Evolutionary conservation across 805 yeast species (phyloP), one percentile per base, ranked within the genome.

Genomic region (Lipomyces yamanashiensis): DNA sequence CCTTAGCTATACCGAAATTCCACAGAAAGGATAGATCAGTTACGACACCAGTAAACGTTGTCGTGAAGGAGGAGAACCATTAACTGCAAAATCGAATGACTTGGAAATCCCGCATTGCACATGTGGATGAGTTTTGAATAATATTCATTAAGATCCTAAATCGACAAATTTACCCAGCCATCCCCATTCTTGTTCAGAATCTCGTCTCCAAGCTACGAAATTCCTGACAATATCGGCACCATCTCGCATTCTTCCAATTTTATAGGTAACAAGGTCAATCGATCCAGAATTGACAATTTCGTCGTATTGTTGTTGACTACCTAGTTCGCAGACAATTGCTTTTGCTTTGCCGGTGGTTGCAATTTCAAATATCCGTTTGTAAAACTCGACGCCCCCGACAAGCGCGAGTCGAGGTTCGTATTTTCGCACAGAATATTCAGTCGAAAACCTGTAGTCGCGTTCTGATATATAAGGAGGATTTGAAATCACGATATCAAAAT

Each of bases 391-490:
- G 59, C 87, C 86, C 0, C 97, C 98, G 1, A 89, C 75, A n/a
- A 93, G 78, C 0, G 98, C 98, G 17, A 84, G 72, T 33, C 73
- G 70, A 0, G 99, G 98, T 75, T 93, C 99, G 74, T 82, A 87
- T 12, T 75, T 45, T 45, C 82, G 76, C 0, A 93, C 98, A 0
- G 96, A 88, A 51, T 71, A 73, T 61, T 85, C 88, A 0, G 86
- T 10, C 8, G 40, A 7, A 3, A 74, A 70, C 9, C 65, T 65
- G 70, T 82, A 82, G 54, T 86, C 85, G 0, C 66, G 53, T 1
- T 37, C 7, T 0, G 90, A 85, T 6, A 92, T 87, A 72, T 93
- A 93, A 0, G 99, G 99, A 0, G 99, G 99, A 70, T 93, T 93
- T n/a, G 96, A 84, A 0, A 87, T 82, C 0, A 95, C 72, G 2